A percentile compares a stretch with the other conserved stretches of the same genome.
Evolutionary conservation across 2,329 filamentous ascomycete genomes (phyloP).

Genomic region (Pseudocercospora eumusae): DNA sequence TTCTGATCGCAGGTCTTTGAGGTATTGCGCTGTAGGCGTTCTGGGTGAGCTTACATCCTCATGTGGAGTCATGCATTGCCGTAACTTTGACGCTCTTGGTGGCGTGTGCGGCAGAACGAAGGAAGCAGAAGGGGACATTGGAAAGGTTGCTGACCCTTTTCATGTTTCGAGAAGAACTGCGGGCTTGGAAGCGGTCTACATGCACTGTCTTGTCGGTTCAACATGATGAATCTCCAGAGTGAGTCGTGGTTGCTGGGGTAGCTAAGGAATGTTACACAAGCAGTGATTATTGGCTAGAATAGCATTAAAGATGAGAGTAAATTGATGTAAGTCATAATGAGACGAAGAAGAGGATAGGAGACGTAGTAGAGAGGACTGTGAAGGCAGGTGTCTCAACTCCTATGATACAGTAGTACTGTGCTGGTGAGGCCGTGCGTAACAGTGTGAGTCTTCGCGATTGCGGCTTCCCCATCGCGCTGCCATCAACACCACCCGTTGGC

Average conservation of each 20-base stretch:
- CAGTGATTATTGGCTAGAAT: not conserved
- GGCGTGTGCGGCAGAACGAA: slow-evolving; percentile 30
- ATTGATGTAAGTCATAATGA: not conserved
- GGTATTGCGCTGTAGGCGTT: slow-evolving; percentile 62
- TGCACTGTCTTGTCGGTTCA: slow-evolving; percentile 29
- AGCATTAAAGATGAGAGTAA: slow-evolving; percentile 3
- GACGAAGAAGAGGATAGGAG: not conserved
- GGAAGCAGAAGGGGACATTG: slow-evolving; percentile 26
- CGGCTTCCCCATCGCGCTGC: not conserved
- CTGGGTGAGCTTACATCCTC: slow-evolving; percentile 31
- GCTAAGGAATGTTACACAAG: slow-evolving; percentile 21
- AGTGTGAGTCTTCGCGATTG: slow-evolving; percentile 5
- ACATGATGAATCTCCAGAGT: slow-evolving; percentile 18
- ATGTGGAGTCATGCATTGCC: slow-evolving; percentile 27
- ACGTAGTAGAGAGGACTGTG: slow-evolving; percentile 2
- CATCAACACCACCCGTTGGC: not conserved
- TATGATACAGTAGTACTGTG: too few relatives aligned
- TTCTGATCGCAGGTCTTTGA: slow-evolving; percentile 69
- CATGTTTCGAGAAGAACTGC: slow-evolving; percentile 36
- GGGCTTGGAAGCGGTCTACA: slow-evolving; percentile 29
- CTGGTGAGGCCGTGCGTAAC: slow-evolving; percentile 1
- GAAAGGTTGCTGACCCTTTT: slow-evolving; percentile 36
- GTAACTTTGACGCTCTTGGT: slow-evolving; percentile 27
- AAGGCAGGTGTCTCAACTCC: not conserved
- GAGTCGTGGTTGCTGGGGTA: slow-evolving; percentile 16